Percentiles rank a stretch among this genome's conserved stretches.
Conservation (phyloP, 1,284 basidiomycete species). For the Mycosarcoma maydis region DNA sequence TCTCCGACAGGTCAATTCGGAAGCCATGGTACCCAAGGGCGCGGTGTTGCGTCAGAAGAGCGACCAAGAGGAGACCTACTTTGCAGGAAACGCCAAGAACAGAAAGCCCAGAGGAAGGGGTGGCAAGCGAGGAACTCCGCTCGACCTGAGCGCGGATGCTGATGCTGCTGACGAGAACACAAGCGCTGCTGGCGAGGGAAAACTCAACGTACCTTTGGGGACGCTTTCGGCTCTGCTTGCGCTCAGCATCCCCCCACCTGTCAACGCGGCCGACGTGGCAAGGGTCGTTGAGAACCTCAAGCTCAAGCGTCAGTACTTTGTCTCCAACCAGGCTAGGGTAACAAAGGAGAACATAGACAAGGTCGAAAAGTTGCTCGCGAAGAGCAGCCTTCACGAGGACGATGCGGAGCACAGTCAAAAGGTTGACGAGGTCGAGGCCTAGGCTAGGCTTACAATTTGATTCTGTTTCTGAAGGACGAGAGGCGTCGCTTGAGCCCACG, state of each 20-base stretch:
- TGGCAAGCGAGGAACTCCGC: constrained; percentile 47
- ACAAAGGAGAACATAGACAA: constrained; percentile 68
- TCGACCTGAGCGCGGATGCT: constrained; percentile 27
- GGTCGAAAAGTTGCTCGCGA: constrained; percentile 60
- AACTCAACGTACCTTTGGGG: constrained; percentile 82
- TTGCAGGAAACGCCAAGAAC: constrained; percentile 78
- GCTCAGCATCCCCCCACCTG: constrained; percentile 89
- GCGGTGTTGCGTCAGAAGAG: constrained; percentile 78
- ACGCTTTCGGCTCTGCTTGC: constrained; percentile 87
- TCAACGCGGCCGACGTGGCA: constrained; percentile 79
- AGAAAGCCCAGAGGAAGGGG: constrained; percentile 71
- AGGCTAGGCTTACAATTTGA: no score
- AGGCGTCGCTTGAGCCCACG: no score
- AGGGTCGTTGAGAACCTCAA: constrained; percentile 89
- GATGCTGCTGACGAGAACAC: constrained; percentile 22
- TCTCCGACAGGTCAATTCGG: constrained; percentile 81
- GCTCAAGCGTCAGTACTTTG: constrained; percentile 94
- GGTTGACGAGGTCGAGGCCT: constrained; percentile 8
- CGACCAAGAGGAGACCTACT: constrained; percentile 80
- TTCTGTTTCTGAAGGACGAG: no score
- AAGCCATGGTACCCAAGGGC: constrained; percentile 72
- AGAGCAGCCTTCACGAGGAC: constrained; percentile 11
- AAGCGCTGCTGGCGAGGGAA: constrained; percentile 53
- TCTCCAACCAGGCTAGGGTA: constrained; percentile 72
- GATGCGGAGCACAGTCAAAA: constrained; percentile 6